Evolutionary conservation across 345 rosid species (phyloP).

Genomic region (Eutrema yunnanense): DNA sequence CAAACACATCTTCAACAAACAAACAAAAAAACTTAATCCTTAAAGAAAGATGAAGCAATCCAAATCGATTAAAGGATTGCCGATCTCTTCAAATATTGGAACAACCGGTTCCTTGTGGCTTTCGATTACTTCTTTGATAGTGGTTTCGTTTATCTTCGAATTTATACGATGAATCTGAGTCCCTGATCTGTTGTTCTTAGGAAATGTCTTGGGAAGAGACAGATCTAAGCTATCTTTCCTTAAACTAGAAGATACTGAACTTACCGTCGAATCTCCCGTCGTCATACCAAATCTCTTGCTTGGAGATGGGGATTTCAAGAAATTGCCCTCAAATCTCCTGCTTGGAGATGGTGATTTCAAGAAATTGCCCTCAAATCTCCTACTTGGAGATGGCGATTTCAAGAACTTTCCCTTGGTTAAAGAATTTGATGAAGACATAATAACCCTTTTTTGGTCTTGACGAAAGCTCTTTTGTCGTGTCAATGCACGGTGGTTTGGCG

Average conservation of each 20-base stretch:
- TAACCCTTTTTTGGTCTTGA: conserved; percentile 30
- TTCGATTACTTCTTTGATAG: conserved; percentile 34
- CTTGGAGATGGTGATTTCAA: conserved; percentile 49
- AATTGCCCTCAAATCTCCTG: conserved; percentile 30
- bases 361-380: conserved; percentile 37
- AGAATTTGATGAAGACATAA: conserved; percentile 14
- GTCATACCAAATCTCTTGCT: conserved; percentile 18
- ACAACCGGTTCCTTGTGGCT: conserved; percentile 25
- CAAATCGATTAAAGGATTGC: conserved; percentile 75
- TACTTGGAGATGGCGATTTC: conserved; percentile 55
- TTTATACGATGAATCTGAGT: conserved; percentile 48
- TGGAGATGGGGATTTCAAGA: conserved; percentile 47
- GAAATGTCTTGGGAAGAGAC: conserved; percentile 22
- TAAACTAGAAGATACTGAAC: conserved; percentile 27
- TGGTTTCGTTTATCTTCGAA: conserved; percentile 49
- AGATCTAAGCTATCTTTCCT: conserved; percentile 37
- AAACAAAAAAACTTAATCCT: background rate
- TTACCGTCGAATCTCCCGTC: conserved; percentile 21
- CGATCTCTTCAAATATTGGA: conserved; percentile 45
- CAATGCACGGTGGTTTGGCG: conserved; percentile 42
- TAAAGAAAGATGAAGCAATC: conserved; percentile 92
- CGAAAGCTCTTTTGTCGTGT: conserved; percentile 71
- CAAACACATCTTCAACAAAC: background rate
- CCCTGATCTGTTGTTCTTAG: conserved; percentile 38
- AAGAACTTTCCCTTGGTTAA: conserved; percentile 29